Percentiles rank a stretch among this genome's conserved stretches.
These are phyloP conservation scores for Stephanocyclus meneghinianus DNA, from an alignment of 352 stramenopile species.

Conservation along the genomic window DNA sequence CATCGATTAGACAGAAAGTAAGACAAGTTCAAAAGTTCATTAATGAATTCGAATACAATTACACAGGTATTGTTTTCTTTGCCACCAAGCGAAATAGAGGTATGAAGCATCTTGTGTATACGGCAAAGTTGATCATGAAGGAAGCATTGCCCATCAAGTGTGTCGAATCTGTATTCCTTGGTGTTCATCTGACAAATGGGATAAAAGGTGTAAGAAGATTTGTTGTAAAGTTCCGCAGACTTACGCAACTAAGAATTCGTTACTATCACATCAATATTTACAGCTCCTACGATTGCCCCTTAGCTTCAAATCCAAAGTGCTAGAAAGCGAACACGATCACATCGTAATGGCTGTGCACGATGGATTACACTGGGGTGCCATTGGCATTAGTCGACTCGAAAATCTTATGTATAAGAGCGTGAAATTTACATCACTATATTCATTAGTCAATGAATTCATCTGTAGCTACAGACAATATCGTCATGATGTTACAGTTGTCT, in stretches of 20 bases:
- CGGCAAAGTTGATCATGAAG: slow-evolving; percentile 6
- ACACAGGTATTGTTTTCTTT: slow-evolving; percentile 5
- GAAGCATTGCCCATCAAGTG: slow-evolving; percentile 3
- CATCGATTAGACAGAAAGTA: not conserved
- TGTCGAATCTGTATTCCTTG: slow-evolving; percentile 1
- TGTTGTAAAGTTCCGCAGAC: not conserved
- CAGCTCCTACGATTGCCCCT: slow-evolving; percentile 4
- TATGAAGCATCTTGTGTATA: slow-evolving; percentile 12
- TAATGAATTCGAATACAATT: slow-evolving; percentile 8
- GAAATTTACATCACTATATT: not conserved
- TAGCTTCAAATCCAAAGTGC: slow-evolving; percentile 6
- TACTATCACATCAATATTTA: not conserved
- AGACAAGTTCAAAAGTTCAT: slow-evolving; percentile 5
- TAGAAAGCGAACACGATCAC: slow-evolving; percentile 2
- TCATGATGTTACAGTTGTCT: slow-evolving; percentile 8
- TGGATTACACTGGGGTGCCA: slow-evolving; percentile 3
- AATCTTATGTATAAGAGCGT: slow-evolving; percentile 11
- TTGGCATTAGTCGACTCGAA: slow-evolving; percentile 2
- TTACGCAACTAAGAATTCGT: not conserved
- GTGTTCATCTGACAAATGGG: slow-evolving; percentile 5
- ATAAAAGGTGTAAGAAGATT: slow-evolving; percentile 1
- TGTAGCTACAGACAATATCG: slow-evolving; percentile 4
- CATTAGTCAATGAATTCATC: slow-evolving; percentile 8
- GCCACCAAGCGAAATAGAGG: not conserved
- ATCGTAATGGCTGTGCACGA: slow-evolving; percentile 4